Conservation (phyloP, 2,329 filamentous ascomycete genomes). For the Xylariaceae sp. region DNA sequence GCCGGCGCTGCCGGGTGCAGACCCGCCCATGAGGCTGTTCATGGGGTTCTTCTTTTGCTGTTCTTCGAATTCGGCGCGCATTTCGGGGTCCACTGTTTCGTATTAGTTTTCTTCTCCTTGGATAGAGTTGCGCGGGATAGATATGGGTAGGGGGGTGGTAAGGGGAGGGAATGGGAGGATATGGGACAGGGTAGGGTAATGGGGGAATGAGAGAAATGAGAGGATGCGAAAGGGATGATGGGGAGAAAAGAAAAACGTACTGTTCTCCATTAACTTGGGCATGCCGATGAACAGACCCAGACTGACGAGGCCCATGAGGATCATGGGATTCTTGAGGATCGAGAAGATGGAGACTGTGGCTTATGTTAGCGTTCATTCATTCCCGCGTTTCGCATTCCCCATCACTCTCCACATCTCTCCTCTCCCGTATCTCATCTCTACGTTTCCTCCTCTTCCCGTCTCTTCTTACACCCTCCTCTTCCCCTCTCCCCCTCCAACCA, state of each 20-base stretch:
- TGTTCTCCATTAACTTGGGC: conserved; percentile 93
- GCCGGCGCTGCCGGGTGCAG: conserved; percentile 35
- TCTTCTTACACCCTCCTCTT: too few relatives aligned
- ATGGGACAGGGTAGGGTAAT: background rate
- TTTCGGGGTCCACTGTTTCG: conserved; percentile 85
- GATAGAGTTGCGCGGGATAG: too few relatives aligned
- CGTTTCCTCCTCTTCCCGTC: background rate
- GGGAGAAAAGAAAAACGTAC: conserved; percentile 55
- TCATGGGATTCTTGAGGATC: conserved; percentile 93
- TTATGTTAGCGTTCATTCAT: conserved; percentile 9
- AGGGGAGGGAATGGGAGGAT: background rate
- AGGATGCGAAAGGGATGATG: too few relatives aligned
- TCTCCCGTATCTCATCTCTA: too few relatives aligned
- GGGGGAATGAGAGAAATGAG: background rate
- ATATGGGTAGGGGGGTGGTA: background rate
- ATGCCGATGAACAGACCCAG: conserved; percentile 83
- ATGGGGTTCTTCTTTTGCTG: conserved; percentile 70
- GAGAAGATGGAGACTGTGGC: conserved; percentile 66
- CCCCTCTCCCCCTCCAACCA: background rate
- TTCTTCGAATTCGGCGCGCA: conserved; percentile 85
- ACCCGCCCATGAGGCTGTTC: conserved; percentile 18
- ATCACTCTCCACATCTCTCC: too few relatives aligned
- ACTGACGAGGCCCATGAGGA: conserved; percentile 79
- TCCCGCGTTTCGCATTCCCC: too few relatives aligned
- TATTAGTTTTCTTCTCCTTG: background rate